Base-by-base conservation (phyloP, 495 filamentous ascomycete species). In the Xylaria nigripes region DNA sequence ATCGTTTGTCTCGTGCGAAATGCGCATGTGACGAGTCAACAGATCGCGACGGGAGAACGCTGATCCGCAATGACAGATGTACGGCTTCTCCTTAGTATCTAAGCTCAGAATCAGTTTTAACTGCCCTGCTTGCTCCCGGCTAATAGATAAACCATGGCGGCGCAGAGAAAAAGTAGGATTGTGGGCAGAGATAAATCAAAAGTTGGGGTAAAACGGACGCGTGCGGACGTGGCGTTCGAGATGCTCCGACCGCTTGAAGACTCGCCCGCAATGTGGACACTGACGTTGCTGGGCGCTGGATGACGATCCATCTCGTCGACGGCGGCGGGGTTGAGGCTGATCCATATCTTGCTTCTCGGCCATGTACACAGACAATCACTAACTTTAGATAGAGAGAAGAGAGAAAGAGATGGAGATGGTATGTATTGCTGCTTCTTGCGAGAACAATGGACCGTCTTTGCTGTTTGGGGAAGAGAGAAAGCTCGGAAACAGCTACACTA, bases 81-180 rank as follows among this genome's bases (percentile, higher is more conserved):
- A 79, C 13, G 76, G 76, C 54, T 79, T 79, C 60, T 79, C 76
- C 50, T 77, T 77, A 29, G 76, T 79, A 61, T 79, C 76, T 79
- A 59, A 41, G 45, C 22, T 44, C 15, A 29, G 43, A 48, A 57
- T 64, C 60, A 66, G 61, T 48, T 18, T 27, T 58, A 1, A 36
- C 43, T 44, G 53, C 38, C 46, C 36, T 29, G 27, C 21, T 41
- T 32, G 42, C 25, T 48, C 34, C 44, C 46, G 34, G 27, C 46
- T 45, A 45, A n/a, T 23, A 22, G 40, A 44, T 30, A 18, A 22
- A 15, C 16, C 23, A 36, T 50, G 53, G 53, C 48, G 53, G 53
- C 47, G 53, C 29, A 43, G 46, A 27, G 46, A 45, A 55, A 38
- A 34, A 55, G 36, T 40, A 40, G 36, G n/a, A 40, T 40, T 34